Conservation (phyloP, 2,329 filamentous ascomycete species). For the Exophiala xenobiotica region DNA sequence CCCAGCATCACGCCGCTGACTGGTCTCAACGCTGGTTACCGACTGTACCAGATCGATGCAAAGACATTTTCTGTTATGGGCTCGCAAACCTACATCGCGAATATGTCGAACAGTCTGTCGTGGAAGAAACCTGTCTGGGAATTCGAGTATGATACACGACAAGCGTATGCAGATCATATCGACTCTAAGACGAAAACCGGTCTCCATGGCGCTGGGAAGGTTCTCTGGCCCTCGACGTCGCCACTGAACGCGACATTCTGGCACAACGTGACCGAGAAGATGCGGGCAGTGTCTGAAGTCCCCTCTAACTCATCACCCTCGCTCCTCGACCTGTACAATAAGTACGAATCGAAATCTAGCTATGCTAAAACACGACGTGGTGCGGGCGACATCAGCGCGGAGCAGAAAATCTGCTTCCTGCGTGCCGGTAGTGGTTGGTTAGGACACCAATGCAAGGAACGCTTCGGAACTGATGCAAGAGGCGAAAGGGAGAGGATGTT, state of each 20-base stretch:
- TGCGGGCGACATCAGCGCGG: constrained; percentile 21
- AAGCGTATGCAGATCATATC: constrained; percentile 22
- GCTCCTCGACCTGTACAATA: constrained; percentile 32
- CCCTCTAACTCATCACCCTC: not conserved
- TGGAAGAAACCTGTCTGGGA: constrained; percentile 35
- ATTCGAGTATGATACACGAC: constrained; percentile 33
- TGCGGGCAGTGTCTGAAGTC: constrained; percentile 27
- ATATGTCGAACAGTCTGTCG: constrained; percentile 31
- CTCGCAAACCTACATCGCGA: constrained; percentile 35
- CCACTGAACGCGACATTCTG: constrained; percentile 35
- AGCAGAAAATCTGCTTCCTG: constrained; percentile 35
- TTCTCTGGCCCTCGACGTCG: constrained; percentile 26
- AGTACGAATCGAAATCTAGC: constrained; percentile 32
- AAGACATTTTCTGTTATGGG: constrained; percentile 33
- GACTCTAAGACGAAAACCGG: not conserved
- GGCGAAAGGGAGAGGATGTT: constrained; percentile 1
- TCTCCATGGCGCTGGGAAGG: constrained; percentile 13
- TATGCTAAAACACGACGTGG: constrained; percentile 26
- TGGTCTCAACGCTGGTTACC: constrained; percentile 34
- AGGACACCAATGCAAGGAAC: constrained; percentile 17
- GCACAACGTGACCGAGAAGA: constrained; percentile 33
- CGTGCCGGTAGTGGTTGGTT: constrained; percentile 31
- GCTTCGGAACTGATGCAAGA: constrained; percentile 3
- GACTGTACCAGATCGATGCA: constrained; percentile 31
- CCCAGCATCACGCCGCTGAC: constrained; percentile 34